phyloP scores from a whole-genome alignment of 202 grass and related monocot genomes.

The Alloteropsis angusta region DNA sequence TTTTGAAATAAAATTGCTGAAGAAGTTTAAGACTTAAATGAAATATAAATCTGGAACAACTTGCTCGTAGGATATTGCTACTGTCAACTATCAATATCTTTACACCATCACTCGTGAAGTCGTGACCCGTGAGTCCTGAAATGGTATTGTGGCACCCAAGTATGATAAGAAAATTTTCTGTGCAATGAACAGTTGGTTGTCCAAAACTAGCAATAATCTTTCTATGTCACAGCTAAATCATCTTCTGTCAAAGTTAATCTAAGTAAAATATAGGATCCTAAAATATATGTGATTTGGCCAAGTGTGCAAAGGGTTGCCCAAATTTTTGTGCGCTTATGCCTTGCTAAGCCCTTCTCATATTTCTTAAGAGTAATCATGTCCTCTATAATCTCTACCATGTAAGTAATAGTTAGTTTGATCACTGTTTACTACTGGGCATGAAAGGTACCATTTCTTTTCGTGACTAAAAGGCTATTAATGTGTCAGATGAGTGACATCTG shows the following conservation, averaged over 20 bases:
- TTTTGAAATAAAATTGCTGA: no score
- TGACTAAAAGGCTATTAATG: constrained; percentile 4
- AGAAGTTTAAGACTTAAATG: background rate
- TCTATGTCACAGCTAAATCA: background rate
- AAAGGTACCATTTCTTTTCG: background rate
- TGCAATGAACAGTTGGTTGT: background rate
- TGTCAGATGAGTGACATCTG: constrained; percentile 1
- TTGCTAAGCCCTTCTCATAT: background rate
- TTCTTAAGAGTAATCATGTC: constrained; percentile 2
- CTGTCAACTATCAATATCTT: background rate
- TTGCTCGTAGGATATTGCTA: background rate
- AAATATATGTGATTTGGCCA: background rate
- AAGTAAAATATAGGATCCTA: background rate
- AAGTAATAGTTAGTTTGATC: background rate
- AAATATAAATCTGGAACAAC: background rate
- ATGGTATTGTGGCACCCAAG: background rate
- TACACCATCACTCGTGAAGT: background rate
- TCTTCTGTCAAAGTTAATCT: background rate
- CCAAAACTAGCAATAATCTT: background rate
- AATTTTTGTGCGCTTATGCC: background rate
- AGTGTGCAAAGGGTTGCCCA: background rate
- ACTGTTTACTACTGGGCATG: background rate
- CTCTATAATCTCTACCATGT: background rate
- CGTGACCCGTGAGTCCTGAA: background rate
- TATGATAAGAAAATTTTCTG: background rate